A percentile compares a stretch with the other conserved stretches of the same genome.
phyloP scores from a whole-genome alignment of 192 early-diverging fungal genomes.

The Coemansia sp. region DNA sequence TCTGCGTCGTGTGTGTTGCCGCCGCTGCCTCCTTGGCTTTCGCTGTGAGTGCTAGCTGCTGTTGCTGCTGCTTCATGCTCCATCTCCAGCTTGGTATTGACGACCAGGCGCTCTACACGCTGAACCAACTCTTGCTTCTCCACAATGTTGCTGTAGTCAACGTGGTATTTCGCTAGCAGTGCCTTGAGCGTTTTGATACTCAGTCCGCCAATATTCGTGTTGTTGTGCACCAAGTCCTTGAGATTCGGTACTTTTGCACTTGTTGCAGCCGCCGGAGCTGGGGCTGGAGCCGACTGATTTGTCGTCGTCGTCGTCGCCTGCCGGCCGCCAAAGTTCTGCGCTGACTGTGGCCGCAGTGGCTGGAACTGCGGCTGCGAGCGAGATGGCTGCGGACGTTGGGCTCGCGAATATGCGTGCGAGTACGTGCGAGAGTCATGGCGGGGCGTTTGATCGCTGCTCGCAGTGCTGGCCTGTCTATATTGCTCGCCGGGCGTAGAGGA shows the following conservation, averaged over 20 bases:
- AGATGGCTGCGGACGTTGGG: slow-evolving; percentile 10
- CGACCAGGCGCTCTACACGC: slow-evolving; percentile 66
- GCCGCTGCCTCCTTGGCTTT: neutral
- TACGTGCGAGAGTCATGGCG: slow-evolving; percentile 22
- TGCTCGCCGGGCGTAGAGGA: neutral
- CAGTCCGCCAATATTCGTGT: slow-evolving; percentile 59
- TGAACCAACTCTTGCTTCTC: slow-evolving; percentile 79
- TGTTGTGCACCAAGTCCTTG: slow-evolving; percentile 42
- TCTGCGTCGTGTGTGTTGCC: slow-evolving; percentile 49
- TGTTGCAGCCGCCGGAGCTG: neutral
- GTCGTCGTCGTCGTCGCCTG: too few species aligned
- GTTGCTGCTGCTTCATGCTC: slow-evolving; percentile 38
- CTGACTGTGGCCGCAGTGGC: slow-evolving; percentile 20
- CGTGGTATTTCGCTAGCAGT: slow-evolving; percentile 65
- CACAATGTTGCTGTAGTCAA: slow-evolving; percentile 68
- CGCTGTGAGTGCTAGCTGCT: slow-evolving; percentile 6
- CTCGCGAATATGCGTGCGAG: slow-evolving; percentile 14
- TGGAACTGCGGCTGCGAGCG: slow-evolving; percentile 18
- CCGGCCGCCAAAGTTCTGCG: slow-evolving; percentile 7
- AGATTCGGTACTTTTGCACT: slow-evolving; percentile 15
- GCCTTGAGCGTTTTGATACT: slow-evolving; percentile 71
- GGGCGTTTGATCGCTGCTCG: neutral
- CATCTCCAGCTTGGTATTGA: slow-evolving; percentile 60
- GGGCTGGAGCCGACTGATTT: neutral
- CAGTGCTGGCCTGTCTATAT: neutral